Evolutionary conservation across 2,329 filamentous ascomycete genomes (phyloP), one percentile per base, ranked within the genome.

Genomic region (Fusarium proliferatum): DNA sequence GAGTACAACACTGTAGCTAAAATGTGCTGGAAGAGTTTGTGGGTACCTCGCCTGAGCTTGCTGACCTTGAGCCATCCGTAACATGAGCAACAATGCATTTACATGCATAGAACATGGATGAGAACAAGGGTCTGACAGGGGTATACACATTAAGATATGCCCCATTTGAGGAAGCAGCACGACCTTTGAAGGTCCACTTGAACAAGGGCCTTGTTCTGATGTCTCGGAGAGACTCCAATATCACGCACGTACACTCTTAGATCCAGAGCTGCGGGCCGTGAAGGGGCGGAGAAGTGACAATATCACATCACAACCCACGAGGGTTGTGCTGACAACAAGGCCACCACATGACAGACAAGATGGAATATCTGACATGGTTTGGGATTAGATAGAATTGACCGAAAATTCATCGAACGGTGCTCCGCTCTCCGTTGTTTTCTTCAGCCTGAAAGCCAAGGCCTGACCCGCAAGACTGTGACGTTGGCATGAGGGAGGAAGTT

Each of bases 71-170:
- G 59, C 45, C 38, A 72, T 55, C 45, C 39, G 55, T 71, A 76
- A 61, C 63, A 61, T 55, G 71, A 75, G 67, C 58, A 75, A 72
- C 76, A 67, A 74, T 78, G 70, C 72, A 73, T 69, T 66, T 55
- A 65, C 65, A 76, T 77, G 73, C 73, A 76, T 67, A 65, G 53
- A 67, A 69, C 71, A 60, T 62, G 71, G 66, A 55, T 48, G 45
- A 55, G 48, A 53, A 46, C 74, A 60, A 61, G 69, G 56, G 57
- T 67, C 51, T 61, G 64, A 67, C 63, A 61, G 58, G 73, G 64
- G 63, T 73, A 65, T 61, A 48, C 64, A 70, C 56, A 55, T 71
- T 64, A 49, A 58, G 48, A 71, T 69, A 60, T 69, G 51, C 45
- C 67, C 68, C 60, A 69, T 70, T 65, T 36, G 36, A 77, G 75